These are phyloP conservation scores for Halophytophthora polymorphica DNA, from an alignment of 352 stramenopile species.

Conservation along the genomic window DNA sequence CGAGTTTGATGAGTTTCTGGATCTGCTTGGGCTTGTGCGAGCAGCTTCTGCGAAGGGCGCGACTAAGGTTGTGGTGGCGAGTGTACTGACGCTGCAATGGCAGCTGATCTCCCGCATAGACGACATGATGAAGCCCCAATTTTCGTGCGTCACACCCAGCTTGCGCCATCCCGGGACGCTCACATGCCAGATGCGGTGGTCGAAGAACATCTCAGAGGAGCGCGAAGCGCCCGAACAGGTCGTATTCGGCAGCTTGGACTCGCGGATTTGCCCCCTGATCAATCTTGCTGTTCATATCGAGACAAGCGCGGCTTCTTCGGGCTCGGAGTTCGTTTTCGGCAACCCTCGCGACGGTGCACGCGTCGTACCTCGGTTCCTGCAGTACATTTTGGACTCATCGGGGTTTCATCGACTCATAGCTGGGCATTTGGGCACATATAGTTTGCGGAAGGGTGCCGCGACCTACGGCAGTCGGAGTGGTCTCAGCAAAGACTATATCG, in stretches of 20 bases:
- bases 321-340: conserved; percentile 11
- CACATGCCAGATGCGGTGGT: conserved; percentile 17
- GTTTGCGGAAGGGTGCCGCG: conserved; percentile 8
- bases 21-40: conserved; percentile 2
- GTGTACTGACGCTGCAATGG: conserved; percentile 14
- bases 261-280: conserved; percentile 13
- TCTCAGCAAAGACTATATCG: conserved; percentile 8
- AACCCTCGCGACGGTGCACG: conserved; percentile 16
- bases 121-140: conserved; percentile 23
- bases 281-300: conserved; percentile 17
- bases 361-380: conserved; percentile 8
- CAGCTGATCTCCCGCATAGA: conserved; percentile 16
- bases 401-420: conserved; percentile 4
- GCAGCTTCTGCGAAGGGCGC: neutral
- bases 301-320: neutral
- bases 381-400: conserved; percentile 2
- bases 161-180: conserved; percentile 8
- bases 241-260: conserved; percentile 16
- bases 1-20: conserved; percentile 7
- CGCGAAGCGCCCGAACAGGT: conserved; percentile 21
- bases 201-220: conserved; percentile 21
- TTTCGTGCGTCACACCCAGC: conserved; percentile 2
- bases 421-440: conserved; percentile 10
- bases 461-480: conserved; percentile 12
- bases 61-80: neutral